phyloP scores from a whole-genome alignment of 176 grass and related monocot genomes.

The Oryza longistaminata region DNA sequence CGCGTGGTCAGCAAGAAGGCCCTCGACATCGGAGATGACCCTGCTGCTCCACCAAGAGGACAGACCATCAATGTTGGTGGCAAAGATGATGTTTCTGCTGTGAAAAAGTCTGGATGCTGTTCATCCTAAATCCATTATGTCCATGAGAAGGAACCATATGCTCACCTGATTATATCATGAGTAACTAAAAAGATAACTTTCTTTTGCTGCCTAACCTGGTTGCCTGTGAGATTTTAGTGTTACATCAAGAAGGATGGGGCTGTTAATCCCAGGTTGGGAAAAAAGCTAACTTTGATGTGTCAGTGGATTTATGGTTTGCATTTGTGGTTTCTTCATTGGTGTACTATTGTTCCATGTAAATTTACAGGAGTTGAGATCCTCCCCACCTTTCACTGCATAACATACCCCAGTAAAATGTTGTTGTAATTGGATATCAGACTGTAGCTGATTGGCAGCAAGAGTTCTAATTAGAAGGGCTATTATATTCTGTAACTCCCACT shows the following conservation, averaged over 20 bases:
- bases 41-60: constrained; percentile 54
- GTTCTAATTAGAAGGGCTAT: constrained; percentile 32
- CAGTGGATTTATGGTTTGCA: constrained; percentile 5
- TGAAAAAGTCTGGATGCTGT: constrained; percentile 52
- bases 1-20: constrained; percentile 60
- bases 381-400: constrained; percentile 21
- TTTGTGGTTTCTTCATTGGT: constrained; percentile 35
- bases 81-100: constrained; percentile 58
- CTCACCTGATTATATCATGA: constrained; percentile 15
- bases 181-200: constrained; percentile 32
- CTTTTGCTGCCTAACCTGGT: constrained; percentile 34
- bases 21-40: constrained; percentile 56
- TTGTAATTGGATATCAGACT: constrained; percentile 19
- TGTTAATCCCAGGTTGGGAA: background rate
- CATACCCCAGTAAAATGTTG: constrained; percentile 23
- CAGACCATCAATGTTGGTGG: constrained; percentile 56
- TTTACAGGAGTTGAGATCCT: constrained; percentile 22
- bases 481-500: constrained; percentile 33
- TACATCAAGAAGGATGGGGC: constrained; percentile 15
- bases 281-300: constrained; percentile 29
- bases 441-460: constrained; percentile 35
- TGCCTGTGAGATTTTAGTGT: constrained; percentile 27
- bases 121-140: constrained; percentile 41
- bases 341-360: constrained; percentile 11
- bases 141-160: constrained; percentile 41